Percentiles rank a stretch among this genome's conserved stretches.
phyloP scores from a whole-genome alignment of 139 green algal species.

The Coelastrella sp. region DNA sequence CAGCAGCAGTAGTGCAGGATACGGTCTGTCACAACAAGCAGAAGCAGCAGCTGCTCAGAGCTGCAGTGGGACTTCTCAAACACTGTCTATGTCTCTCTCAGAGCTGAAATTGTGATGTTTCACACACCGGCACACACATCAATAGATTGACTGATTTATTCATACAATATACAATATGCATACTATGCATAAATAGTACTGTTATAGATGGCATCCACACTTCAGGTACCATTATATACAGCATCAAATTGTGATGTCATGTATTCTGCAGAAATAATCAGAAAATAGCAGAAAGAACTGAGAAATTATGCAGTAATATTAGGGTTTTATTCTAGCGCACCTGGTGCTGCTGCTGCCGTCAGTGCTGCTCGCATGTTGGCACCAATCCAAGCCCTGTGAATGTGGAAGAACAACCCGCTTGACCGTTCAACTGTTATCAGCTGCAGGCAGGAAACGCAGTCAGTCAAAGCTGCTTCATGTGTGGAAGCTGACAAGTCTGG shows the following conservation, averaged over 20 bases:
- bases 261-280: no score
- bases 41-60: neutral
- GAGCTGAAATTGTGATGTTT: no score
- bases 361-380: constrained; percentile 53
- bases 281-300: no score
- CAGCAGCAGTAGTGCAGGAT: neutral
- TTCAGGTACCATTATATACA: neutral
- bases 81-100: no score
- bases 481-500: neutral
- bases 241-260: neutral
- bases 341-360: constrained; percentile 30
- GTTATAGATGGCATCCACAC: neutral
- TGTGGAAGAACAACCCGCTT: constrained; percentile 55
- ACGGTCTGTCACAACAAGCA: neutral
- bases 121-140: neutral
- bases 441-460: constrained; percentile 31
- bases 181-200: no score
- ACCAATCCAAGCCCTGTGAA: constrained; percentile 54
- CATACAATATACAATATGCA: no score
- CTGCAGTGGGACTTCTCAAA: no score
- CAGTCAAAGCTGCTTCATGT: neutral
- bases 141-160: no score
- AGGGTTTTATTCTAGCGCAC: neutral
- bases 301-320: neutral
- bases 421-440: constrained; percentile 52